Conservation (phyloP, 2,329 filamentous ascomycete species). For the Albifimbria verrucaria region DNA sequence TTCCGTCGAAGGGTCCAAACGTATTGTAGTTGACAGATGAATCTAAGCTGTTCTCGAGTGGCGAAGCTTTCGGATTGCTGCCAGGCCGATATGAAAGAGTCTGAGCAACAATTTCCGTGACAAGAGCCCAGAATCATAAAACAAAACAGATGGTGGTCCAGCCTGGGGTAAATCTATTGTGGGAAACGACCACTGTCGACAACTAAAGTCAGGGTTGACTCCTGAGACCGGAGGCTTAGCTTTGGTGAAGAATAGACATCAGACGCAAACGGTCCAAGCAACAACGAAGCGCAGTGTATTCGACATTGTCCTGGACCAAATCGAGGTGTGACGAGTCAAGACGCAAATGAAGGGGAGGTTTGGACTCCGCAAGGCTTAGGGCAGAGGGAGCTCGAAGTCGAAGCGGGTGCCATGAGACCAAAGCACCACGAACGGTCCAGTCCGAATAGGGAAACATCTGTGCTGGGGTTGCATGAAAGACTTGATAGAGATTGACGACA, state of each 20-base stretch:
- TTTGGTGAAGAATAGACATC: neutral
- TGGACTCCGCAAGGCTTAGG: neutral
- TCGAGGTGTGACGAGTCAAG: slow-evolving; percentile 1
- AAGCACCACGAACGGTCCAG: neutral
- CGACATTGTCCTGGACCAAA: neutral
- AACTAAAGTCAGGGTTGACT: neutral
- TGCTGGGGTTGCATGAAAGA: slow-evolving; percentile 1
- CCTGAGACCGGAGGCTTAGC: neutral
- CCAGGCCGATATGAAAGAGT: neutral
- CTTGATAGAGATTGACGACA: slow-evolving; percentile 1
- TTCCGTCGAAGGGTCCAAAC: neutral
- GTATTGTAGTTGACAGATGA: neutral
- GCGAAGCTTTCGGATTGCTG: neutral
- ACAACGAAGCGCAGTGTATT: neutral
- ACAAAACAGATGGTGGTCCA: neutral
- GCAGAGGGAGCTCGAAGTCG: neutral
- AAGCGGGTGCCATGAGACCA: neutral
- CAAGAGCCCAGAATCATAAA: neutral
- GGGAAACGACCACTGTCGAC: neutral
- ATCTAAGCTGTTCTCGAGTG: neutral
- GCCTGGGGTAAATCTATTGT: neutral
- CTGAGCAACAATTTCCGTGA: neutral
- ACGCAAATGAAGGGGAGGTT: slow-evolving; percentile 1
- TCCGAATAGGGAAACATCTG: slow-evolving; percentile 1
- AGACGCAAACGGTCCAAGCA: neutral